A percentile compares a stretch with the other conserved stretches of the same genome.
Conservation (phyloP, 2,329 filamentous ascomycete species). For the Zymoseptoria passerinii region DNA sequence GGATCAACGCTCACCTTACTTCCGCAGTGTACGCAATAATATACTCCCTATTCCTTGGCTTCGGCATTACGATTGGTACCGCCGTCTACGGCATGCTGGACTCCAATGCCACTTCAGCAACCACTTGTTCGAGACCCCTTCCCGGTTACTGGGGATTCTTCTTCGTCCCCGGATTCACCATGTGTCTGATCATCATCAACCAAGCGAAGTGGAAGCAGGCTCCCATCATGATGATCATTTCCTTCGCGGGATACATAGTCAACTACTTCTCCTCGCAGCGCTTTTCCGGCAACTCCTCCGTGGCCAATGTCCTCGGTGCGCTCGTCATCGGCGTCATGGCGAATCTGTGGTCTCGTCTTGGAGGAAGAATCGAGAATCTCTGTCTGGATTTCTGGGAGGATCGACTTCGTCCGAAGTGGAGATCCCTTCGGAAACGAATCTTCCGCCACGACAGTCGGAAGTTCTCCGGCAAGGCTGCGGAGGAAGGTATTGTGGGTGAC, state of each 20-base stretch:
- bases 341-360: slow-evolving; percentile 68
- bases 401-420: slow-evolving; percentile 36
- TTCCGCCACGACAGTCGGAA: slow-evolving; percentile 22
- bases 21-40: slow-evolving; percentile 42
- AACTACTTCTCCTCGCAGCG: slow-evolving; percentile 63
- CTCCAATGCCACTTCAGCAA: slow-evolving; percentile 38
- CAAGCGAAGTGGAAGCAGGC: slow-evolving; percentile 73
- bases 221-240: slow-evolving; percentile 67
- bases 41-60: slow-evolving; percentile 45
- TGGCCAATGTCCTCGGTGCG: slow-evolving; percentile 70
- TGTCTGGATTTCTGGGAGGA: slow-evolving; percentile 48
- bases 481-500: slow-evolving; percentile 23
- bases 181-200: slow-evolving; percentile 70
- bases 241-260: slow-evolving; percentile 64
- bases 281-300: slow-evolving; percentile 62
- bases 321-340: slow-evolving; percentile 68
- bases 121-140: slow-evolving; percentile 34
- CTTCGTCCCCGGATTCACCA: slow-evolving; percentile 65
- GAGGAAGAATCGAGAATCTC: slow-evolving; percentile 49
- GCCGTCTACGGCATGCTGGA: slow-evolving; percentile 43
- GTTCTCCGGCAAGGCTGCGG: slow-evolving; percentile 20
- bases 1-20: no score
- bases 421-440: slow-evolving; percentile 18
- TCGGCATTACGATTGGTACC: slow-evolving; percentile 44
- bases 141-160: slow-evolving; percentile 53